Conservation (phyloP, 1,139 yeast genomes). For the Diutina neorugosa region DNA sequence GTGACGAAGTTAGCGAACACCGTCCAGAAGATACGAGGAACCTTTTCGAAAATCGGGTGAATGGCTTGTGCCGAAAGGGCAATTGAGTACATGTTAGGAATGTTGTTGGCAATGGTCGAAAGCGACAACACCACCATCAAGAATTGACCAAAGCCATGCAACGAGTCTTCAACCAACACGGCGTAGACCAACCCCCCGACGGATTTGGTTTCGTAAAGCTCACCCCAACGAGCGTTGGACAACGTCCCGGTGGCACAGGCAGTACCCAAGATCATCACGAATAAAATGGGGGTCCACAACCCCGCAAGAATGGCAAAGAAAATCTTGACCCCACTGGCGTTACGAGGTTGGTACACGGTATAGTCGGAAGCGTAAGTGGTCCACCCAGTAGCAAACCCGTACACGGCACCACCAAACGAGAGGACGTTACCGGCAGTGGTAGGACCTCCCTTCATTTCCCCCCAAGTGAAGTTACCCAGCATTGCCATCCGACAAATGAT, state of each 20-base stretch:
- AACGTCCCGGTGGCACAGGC: conserved; percentile 64
- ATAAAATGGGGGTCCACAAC: conserved; percentile 52
- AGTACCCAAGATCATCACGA: conserved; percentile 75
- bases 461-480: conserved; percentile 35
- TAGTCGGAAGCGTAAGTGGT: conserved; percentile 88
- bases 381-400: conserved; percentile 94
- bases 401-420: conserved; percentile 75
- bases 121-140: conserved; percentile 74
- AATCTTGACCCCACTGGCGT: conserved; percentile 44
- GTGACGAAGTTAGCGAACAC: conserved; percentile 61
- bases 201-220: conserved; percentile 38
- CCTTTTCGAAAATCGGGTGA: conserved; percentile 55
- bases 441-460: conserved; percentile 36
- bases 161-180: conserved; percentile 62
- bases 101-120: conserved; percentile 80
- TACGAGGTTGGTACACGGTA: conserved; percentile 69
- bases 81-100: conserved; percentile 87
- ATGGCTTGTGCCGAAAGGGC: conserved; percentile 77
- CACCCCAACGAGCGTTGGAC: conserved; percentile 35
- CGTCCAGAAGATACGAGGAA: conserved; percentile 82
- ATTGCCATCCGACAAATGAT: conserved; percentile 62
- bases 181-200: conserved; percentile 79
- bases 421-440: conserved; percentile 67
- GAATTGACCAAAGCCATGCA: conserved; percentile 84
- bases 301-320: conserved; percentile 57